Conservation (phyloP, 768 basidiomycete genomes). For the Hygrophorus pudorinus region DNA sequence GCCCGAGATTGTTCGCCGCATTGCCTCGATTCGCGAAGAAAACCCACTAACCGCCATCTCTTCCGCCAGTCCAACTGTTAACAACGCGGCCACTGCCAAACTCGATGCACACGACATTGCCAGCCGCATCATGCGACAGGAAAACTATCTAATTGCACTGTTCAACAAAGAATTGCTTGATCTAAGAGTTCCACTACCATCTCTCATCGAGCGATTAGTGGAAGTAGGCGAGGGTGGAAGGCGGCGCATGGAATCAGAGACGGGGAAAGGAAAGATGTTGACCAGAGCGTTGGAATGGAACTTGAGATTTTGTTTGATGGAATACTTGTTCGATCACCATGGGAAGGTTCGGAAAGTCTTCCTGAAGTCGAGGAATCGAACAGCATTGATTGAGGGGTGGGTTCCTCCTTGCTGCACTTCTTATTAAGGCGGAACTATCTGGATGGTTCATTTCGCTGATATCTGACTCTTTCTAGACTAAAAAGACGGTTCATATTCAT, state of each 20-base stretch:
- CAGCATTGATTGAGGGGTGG: slow-evolving; percentile 76
- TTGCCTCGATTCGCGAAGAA: slow-evolving; percentile 81
- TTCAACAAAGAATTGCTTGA: slow-evolving; percentile 97
- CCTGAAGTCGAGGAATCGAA: slow-evolving; percentile 73
- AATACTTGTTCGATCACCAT: slow-evolving; percentile 85
- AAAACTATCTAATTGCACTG: slow-evolving; percentile 95
- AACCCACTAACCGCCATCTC: slow-evolving; percentile 89
- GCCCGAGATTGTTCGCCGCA: slow-evolving; percentile 88
- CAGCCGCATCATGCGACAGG: slow-evolving; percentile 95
- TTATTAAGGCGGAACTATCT: neutral
- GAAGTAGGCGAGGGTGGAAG: slow-evolving; percentile 8
- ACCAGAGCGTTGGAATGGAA: slow-evolving; percentile 98
- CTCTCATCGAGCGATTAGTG: slow-evolving; percentile 39
- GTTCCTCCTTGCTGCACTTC: slow-evolving; percentile 2
- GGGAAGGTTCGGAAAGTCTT: slow-evolving; percentile 90
- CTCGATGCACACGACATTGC: slow-evolving; percentile 98
- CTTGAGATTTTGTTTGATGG: slow-evolving; percentile 88
- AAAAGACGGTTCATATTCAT: slow-evolving; percentile 88
- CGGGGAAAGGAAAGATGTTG: slow-evolving; percentile 67
- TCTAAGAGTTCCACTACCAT: slow-evolving; percentile 73
- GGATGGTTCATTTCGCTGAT: neutral
- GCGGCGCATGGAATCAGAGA: slow-evolving; percentile 21
- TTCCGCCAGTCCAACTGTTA: slow-evolving; percentile 35
- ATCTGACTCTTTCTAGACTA: slow-evolving; percentile 37
- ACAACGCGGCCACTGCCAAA: slow-evolving; percentile 60